These are phyloP conservation scores for Penicillium sp. DNA, from an alignment of 2,329 filamentous ascomycete species.

Conservation along the genomic window DNA sequence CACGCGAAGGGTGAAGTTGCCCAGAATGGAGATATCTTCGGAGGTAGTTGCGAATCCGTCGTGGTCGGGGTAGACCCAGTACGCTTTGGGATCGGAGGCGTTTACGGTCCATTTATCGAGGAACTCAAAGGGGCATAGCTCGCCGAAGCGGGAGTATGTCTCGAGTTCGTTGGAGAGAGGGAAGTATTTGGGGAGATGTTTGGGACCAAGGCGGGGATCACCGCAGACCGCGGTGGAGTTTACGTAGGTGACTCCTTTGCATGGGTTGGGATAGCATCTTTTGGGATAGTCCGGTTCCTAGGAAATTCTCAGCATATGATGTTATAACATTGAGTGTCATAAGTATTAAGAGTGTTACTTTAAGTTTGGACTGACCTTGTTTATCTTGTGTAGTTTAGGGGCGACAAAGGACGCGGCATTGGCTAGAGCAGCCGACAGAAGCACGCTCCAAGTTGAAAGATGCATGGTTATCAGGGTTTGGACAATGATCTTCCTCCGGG, in stretches of 20 bases:
- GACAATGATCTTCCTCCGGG: neutral
- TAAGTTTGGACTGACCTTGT: neutral
- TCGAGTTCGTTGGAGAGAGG: conserved; percentile 18
- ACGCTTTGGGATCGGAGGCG: conserved; percentile 19
- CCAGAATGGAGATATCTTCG: conserved; percentile 38
- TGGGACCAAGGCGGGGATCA: conserved; percentile 20
- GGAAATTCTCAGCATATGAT: neutral
- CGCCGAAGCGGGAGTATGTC: conserved; percentile 23
- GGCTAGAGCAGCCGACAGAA: neutral
- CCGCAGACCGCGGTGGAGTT: conserved; percentile 18
- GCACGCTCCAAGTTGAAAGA: neutral
- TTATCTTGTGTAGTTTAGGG: neutral
- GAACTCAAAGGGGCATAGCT: conserved; percentile 19
- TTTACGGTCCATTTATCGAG: conserved; percentile 13
- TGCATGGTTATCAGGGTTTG: neutral
- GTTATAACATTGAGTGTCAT: neutral
- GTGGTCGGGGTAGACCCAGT: conserved; percentile 38
- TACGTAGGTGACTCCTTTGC: conserved; percentile 10
- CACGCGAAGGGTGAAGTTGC: conserved; percentile 39
- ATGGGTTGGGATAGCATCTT: conserved; percentile 12
- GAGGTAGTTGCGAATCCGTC: conserved; percentile 45
- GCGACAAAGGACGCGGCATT: neutral
- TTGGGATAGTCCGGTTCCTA: conserved; percentile 11
- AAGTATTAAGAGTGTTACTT: neutral
- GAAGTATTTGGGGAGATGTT: conserved; percentile 13